Conservation (phyloP, 257 asterid species). For the Paulownia fortunei region DNA sequence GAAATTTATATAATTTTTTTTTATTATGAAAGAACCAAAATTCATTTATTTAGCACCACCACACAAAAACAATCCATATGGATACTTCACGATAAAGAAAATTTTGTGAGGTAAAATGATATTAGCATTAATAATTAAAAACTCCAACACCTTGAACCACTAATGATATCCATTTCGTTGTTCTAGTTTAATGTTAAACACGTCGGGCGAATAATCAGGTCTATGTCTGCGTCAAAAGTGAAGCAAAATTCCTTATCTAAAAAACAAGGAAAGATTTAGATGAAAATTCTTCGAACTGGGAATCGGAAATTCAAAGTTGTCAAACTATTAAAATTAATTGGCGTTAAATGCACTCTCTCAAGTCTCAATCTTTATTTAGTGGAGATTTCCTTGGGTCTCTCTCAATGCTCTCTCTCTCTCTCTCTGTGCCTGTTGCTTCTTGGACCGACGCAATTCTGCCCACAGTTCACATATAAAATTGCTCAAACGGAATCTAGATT, state of each 20-base stretch:
- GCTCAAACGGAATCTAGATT: not conserved
- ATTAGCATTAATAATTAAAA: too few species aligned
- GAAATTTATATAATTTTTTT: too few species aligned
- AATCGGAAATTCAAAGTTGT: not conserved
- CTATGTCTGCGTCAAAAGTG: not conserved
- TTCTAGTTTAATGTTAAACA: not conserved
- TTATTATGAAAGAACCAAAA: not conserved
- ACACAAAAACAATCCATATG: not conserved
- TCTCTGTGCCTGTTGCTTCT: not conserved
- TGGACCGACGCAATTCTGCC: slow-evolving; percentile 6
- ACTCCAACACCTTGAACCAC: too few species aligned
- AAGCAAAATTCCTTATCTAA: not conserved
- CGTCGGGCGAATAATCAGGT: not conserved
- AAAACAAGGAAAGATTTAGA: not conserved
- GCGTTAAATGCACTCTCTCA: not conserved
- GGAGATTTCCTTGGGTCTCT: not conserved
- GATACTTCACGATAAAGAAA: not conserved
- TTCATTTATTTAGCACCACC: not conserved
- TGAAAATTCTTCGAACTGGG: not conserved
- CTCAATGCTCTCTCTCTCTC: not conserved
- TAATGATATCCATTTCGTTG: not conserved
- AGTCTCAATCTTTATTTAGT: not conserved
- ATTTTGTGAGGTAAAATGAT: not conserved
- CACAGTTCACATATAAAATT: slow-evolving; percentile 13
- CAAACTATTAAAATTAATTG: not conserved